A percentile compares a stretch with the other conserved stretches of the same genome.
Conservation (phyloP, 2,329 filamentous ascomycete species). For the Bipolaris sorokiniana region DNA sequence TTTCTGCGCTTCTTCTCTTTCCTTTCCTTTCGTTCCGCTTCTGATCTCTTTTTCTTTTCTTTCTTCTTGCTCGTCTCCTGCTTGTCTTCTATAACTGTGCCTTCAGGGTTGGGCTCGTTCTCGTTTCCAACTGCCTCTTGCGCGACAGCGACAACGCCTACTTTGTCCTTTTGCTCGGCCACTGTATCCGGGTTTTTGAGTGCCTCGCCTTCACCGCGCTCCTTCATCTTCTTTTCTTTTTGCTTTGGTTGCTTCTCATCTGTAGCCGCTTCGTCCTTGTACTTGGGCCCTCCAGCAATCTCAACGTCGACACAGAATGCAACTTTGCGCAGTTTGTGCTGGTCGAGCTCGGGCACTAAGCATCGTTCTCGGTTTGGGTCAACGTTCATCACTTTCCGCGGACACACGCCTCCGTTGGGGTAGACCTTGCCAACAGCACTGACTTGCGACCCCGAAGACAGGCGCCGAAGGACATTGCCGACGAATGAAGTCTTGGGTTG, state of each 20-base stretch:
- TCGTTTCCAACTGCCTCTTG: constrained; percentile 52
- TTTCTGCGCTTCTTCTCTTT: constrained; percentile 86
- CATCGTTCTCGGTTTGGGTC: constrained; percentile 81
- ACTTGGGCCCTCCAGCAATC: constrained; percentile 85
- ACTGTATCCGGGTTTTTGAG: constrained; percentile 69
- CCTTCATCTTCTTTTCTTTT: constrained; percentile 63
- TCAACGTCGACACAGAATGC: constrained; percentile 98
- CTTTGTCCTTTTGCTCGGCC: constrained; percentile 63
- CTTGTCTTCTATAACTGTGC: constrained; percentile 44
- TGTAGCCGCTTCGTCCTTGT: constrained; percentile 65
- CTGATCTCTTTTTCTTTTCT: constrained; percentile 94
- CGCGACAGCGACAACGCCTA: constrained; percentile 43
- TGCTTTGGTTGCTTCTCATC: constrained; percentile 57
- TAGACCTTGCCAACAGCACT: constrained; percentile 59
- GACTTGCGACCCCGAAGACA: constrained; percentile 67
- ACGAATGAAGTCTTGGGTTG: constrained; percentile 81
- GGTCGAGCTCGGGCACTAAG: constrained; percentile 76
- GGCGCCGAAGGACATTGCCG: constrained; percentile 77
- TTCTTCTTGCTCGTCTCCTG: constrained; percentile 70
- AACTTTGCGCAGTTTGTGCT: constrained; percentile 81
- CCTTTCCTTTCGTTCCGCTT: constrained; percentile 88
- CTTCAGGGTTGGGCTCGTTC: constrained; percentile 50
- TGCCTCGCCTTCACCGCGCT: constrained; percentile 76
- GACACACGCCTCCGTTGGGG: constrained; percentile 73
- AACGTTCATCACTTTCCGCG: constrained; percentile 82